phyloP scores from a whole-genome alignment of 2,329 filamentous ascomycete species.

The Atkinsonella hypoxylon region DNA sequence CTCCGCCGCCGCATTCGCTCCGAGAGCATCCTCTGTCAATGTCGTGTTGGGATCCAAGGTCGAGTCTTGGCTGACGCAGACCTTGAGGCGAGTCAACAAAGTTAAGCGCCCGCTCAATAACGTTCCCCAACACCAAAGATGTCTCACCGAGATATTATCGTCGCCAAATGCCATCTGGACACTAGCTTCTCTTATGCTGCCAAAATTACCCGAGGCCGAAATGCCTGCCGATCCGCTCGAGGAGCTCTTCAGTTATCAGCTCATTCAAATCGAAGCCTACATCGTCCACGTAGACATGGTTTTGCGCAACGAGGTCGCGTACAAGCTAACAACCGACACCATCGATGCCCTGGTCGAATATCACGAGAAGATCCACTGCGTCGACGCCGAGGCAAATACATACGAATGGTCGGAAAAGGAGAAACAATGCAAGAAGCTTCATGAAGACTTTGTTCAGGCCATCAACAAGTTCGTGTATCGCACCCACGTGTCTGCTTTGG shows the following conservation, averaged over 20 bases:
- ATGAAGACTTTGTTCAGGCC: constrained; percentile 91
- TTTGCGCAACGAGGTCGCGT: constrained; percentile 90
- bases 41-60: constrained; percentile 87
- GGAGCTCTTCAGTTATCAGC: constrained; percentile 82
- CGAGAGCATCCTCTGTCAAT: constrained; percentile 78
- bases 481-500: constrained; percentile 75
- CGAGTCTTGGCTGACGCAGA: constrained; percentile 93
- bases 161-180: constrained; percentile 89
- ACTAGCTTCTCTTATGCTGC: constrained; percentile 81
- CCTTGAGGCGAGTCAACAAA: constrained; percentile 90
- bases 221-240: constrained; percentile 75
- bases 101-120: constrained; percentile 97
- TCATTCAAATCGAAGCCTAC: constrained; percentile 90
- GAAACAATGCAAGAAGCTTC: constrained; percentile 88
- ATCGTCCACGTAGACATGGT: constrained; percentile 99
- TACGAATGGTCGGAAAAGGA: constrained; percentile 97
- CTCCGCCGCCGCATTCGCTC: constrained; percentile 92
- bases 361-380: constrained; percentile 89
- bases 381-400: constrained; percentile 77
- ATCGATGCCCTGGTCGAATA: constrained; percentile 91
- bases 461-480: constrained; percentile 96
- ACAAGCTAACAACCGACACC: constrained; percentile 90
- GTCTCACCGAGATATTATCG: constrained; percentile 87
- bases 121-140: constrained; percentile 88
- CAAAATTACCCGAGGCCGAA: constrained; percentile 78